Evolutionary conservation across 371 early-diverging fungal genomes (phyloP).

Genomic region (Synchytrium microbalum): DNA sequence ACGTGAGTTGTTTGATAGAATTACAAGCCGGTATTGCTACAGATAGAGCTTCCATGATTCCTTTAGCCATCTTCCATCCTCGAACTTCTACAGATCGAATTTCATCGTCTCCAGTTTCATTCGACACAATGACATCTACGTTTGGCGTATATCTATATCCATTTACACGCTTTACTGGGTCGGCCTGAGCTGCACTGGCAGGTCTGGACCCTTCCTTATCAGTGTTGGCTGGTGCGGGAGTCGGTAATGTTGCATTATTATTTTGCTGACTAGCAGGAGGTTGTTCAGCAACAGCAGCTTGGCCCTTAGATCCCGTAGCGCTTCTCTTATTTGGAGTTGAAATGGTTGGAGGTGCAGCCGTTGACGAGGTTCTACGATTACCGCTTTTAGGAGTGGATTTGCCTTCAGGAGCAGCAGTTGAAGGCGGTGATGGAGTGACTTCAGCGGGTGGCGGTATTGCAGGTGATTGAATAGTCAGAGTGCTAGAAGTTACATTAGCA

Average conservation of each 20-base stretch:
- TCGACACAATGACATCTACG: not conserved
- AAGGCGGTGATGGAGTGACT: not conserved
- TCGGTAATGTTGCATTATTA: not conserved
- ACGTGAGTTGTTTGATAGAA: slow-evolving; percentile 26
- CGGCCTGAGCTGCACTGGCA: not conserved
- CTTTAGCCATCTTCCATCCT: slow-evolving; percentile 27
- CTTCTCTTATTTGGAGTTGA: too few relatives aligned
- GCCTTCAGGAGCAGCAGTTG: slow-evolving; percentile 1
- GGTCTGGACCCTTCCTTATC: not conserved
- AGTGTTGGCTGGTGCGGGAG: not conserved
- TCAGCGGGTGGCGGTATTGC: not conserved
- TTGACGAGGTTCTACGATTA: not conserved
- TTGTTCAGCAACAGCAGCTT: not conserved
- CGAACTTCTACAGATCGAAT: slow-evolving; percentile 31
- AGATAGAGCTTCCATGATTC: slow-evolving; percentile 22
- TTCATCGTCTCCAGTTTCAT: slow-evolving; percentile 31
- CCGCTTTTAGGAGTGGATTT: not conserved
- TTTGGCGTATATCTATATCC: not conserved
- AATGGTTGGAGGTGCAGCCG: not conserved
- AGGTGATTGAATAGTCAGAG: not conserved
- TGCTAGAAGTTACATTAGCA: not conserved
- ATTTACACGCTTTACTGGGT: not conserved
- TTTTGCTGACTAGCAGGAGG: not conserved
- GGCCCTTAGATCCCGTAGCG: not conserved
- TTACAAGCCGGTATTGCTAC: slow-evolving; percentile 17